Percentiles rank a stretch among this genome's conserved stretches.
Evolutionary conservation across 805 yeast genomes (phyloP).

Genomic region (Lachancea sp.): DNA sequence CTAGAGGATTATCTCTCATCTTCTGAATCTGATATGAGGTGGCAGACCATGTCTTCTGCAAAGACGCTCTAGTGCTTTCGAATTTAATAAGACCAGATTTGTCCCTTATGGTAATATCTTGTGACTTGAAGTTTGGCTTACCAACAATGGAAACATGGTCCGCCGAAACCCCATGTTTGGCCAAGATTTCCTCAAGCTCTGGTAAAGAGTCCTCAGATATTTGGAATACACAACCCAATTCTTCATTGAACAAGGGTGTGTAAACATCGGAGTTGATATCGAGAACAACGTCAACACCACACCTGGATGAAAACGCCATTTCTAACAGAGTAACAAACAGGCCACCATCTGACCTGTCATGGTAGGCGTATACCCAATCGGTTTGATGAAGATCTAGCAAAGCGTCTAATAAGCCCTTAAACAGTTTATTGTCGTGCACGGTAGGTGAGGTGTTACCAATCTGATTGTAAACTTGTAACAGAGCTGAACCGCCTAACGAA

Average conservation of each 20-base stretch:
- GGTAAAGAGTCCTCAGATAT: constrained; percentile 47
- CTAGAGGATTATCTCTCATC: constrained; percentile 87
- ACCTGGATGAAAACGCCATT: constrained; percentile 96
- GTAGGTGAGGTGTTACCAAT: constrained; percentile 80
- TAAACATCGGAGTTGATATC: constrained; percentile 35
- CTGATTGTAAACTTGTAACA: constrained; percentile 88
- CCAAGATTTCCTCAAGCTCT: constrained; percentile 50
- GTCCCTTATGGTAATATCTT: constrained; percentile 42
- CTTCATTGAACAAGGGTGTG: constrained; percentile 77
- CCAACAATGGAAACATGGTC: constrained; percentile 60
- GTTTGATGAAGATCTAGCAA: constrained; percentile 66
- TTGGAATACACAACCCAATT: constrained; percentile 95
- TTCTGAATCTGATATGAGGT: constrained; percentile 88
- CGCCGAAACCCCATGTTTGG: constrained; percentile 50
- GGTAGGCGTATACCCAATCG: constrained; percentile 73
- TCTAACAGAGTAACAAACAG: constrained; percentile 75
- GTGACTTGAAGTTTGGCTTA: constrained; percentile 50
- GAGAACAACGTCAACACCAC: constrained; percentile 61
- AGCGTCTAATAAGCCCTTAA: constrained; percentile 67
- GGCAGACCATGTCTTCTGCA: constrained; percentile 79
- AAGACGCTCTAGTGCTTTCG: constrained; percentile 52
- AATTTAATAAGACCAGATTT: constrained; percentile 38
- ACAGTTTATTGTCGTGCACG: constrained; percentile 58
- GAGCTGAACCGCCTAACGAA: constrained; percentile 87
- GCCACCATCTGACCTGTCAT: constrained; percentile 97